Evolutionary conservation across 1,139 yeast species (phyloP).

Genomic region (Saccharomycopsis hybrid): DNA sequence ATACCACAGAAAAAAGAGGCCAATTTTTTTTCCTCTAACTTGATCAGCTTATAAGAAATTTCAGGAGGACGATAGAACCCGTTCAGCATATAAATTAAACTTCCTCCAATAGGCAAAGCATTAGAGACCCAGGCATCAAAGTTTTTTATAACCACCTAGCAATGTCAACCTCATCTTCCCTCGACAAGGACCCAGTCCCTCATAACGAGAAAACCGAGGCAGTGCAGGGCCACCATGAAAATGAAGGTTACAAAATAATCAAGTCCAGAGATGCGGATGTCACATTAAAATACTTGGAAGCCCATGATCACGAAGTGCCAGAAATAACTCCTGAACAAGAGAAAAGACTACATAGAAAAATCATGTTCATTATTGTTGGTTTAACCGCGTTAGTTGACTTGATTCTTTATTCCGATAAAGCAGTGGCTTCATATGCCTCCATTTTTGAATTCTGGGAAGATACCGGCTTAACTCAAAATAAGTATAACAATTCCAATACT

Average conservation of each 20-base stretch:
- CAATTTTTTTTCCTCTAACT: too few relatives aligned
- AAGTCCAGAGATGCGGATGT: constrained; percentile 30
- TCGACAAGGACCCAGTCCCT: too few relatives aligned
- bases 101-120: too few relatives aligned
- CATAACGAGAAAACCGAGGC: too few relatives aligned
- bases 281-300: constrained; percentile 30
- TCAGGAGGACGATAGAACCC: too few relatives aligned
- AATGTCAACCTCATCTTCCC: too few relatives aligned
- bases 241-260: neutral
- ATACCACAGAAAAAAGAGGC: too few relatives aligned
- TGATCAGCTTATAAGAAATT: too few relatives aligned
- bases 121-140: too few relatives aligned
- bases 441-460: constrained; percentile 40
- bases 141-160: too few relatives aligned
- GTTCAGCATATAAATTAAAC: too few relatives aligned
- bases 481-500: constrained; percentile 35
- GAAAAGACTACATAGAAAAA: constrained; percentile 28
- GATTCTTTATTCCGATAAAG: constrained; percentile 39
- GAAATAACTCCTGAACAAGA: constrained; percentile 31
- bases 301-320: constrained; percentile 23
- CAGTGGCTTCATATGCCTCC: constrained; percentile 39
- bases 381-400: constrained; percentile 31
- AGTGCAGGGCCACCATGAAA: too few relatives aligned
- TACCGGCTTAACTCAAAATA: constrained; percentile 33
- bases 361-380: constrained; percentile 29